phyloP scores from a whole-genome alignment of 2,329 filamentous ascomycete genomes.

The Periconia sp. region DNA sequence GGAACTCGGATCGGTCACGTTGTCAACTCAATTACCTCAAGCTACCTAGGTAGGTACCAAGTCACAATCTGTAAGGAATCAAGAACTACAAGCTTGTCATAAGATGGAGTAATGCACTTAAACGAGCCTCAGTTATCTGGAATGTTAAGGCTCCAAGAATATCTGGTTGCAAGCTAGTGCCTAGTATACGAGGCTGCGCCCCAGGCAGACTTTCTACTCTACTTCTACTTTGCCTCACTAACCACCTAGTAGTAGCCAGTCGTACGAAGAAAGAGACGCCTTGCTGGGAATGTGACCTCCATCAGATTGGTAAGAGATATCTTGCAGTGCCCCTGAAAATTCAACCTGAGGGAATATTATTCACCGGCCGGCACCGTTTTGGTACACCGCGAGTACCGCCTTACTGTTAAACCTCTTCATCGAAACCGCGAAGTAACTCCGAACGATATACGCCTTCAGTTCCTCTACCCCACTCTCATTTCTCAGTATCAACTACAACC shows the following conservation, averaged over 20 bases:
- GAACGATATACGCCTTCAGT: neutral
- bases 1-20: neutral
- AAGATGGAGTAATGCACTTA: no score
- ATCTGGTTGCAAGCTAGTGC: neutral
- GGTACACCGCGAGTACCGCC: neutral
- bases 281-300: no score
- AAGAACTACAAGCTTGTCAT: no score
- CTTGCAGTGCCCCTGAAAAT: no score
- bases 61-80: no score
- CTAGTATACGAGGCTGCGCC: conserved; percentile 7
- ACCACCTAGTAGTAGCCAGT: neutral
- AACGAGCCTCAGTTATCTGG: no score
- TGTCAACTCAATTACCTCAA: neutral
- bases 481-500: neutral
- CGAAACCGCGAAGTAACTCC: neutral
- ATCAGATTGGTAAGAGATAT: no score
- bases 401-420: neutral
- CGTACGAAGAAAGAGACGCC: no score
- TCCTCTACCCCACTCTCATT: neutral
- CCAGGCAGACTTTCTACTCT: neutral
- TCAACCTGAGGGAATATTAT: no score
- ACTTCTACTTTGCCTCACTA: neutral
- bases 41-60: no score
- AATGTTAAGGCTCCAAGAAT: no score
- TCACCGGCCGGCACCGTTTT: no score